phyloP scores from a whole-genome alignment of 345 rosid genomes.

The Atalantia buxifolia region DNA sequence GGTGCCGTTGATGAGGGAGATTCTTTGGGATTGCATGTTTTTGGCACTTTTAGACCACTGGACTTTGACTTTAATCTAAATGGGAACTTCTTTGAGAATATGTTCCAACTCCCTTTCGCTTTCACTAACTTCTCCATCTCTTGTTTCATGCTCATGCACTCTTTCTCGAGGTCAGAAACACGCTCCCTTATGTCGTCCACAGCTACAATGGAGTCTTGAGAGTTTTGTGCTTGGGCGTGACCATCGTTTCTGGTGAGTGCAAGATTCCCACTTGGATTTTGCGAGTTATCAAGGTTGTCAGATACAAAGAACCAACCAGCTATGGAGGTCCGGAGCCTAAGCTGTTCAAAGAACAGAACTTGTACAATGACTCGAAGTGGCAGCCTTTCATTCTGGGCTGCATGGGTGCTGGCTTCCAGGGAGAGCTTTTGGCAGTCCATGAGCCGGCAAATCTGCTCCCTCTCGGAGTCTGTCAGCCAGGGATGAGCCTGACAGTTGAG shows the following conservation, averaged over 20 bases:
- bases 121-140: constrained; percentile 68
- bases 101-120: constrained; percentile 61
- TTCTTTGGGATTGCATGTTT: constrained; percentile 15
- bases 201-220: constrained; percentile 23
- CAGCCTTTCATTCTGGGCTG: constrained; percentile 90
- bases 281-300: constrained; percentile 47
- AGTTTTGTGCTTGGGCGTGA: constrained; percentile 10
- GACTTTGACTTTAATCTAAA: constrained; percentile 37
- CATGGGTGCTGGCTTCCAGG: constrained; percentile 86
- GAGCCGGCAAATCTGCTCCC: constrained; percentile 70
- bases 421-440: constrained; percentile 93
- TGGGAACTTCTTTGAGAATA: constrained; percentile 49
- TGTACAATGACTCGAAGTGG: constrained; percentile 85
- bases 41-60: constrained; percentile 19
- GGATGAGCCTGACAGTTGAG: constrained; percentile 71
- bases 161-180: constrained; percentile 73
- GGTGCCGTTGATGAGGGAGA: constrained; percentile 15
- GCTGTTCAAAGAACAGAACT: constrained; percentile 88
- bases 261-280: constrained; percentile 37
- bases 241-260: constrained; percentile 36
- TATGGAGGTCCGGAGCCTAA: constrained; percentile 72
- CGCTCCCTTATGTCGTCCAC: constrained; percentile 60
- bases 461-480: constrained; percentile 76
- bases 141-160: constrained; percentile 71
- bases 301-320: constrained; percentile 68